A percentile compares a stretch with the other conserved stretches of the same genome.
These are phyloP conservation scores for Taphrina wiesneri DNA, from an alignment of 1,139 yeast species.

Conservation along the genomic window DNA sequence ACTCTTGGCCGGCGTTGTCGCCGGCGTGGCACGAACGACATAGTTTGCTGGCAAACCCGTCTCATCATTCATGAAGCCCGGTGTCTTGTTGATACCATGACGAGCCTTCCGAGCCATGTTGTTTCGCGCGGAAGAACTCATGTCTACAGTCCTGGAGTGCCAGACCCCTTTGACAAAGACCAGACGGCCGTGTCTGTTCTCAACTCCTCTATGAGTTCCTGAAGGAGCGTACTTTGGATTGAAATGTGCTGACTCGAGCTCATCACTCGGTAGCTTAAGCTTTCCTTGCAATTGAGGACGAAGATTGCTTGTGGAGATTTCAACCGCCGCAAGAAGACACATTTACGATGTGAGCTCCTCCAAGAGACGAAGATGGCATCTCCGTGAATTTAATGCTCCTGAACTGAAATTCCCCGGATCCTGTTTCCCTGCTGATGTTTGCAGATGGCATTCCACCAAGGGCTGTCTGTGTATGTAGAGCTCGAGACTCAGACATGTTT, in stretches of 20 bases:
- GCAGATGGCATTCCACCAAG: no score
- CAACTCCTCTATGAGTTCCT: no score
- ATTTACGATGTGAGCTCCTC: neutral
- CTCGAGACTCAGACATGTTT: no score
- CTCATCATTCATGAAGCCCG: constrained; percentile 3
- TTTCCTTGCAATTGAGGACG: no score
- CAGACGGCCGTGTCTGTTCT: no score
- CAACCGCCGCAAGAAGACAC: neutral
- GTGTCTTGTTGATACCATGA: neutral
- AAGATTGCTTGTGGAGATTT: neutral
- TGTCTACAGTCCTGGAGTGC: no score
- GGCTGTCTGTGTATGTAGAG: no score
- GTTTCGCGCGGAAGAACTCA: constrained; percentile 16
- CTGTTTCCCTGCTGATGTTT: no score
- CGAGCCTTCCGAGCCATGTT: constrained; percentile 18
- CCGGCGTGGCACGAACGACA: constrained; percentile 7
- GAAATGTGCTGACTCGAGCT: neutral
- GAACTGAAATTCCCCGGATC: no score
- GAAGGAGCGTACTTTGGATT: neutral
- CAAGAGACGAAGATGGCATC: no score
- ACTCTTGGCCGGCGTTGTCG: constrained; percentile 3
- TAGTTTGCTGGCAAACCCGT: constrained; percentile 7
- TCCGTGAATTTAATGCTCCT: no score
- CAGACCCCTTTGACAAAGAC: neutral
- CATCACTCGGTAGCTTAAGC: neutral